These are phyloP conservation scores for Colletotrichum sp. DNA, from an alignment of 2,329 filamentous ascomycete genomes.

Conservation along the genomic window DNA sequence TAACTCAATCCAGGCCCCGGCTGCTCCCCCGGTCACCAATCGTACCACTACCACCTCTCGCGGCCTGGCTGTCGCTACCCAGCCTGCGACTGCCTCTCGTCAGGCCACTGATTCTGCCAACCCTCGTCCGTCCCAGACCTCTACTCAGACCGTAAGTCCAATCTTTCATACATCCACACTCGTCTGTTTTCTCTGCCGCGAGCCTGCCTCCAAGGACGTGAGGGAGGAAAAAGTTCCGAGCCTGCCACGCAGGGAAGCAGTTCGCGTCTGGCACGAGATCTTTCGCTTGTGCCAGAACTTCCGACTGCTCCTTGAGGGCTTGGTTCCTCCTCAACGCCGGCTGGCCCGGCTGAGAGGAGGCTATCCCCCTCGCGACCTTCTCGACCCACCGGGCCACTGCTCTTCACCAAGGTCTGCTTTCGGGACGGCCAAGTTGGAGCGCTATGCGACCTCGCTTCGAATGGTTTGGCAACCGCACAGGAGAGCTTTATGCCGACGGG, in stretches of 20 bases:
- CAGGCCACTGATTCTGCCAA: not conserved
- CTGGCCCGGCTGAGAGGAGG: not conserved
- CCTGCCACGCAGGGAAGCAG: not conserved
- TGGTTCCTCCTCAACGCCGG: not conserved
- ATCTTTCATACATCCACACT: not conserved
- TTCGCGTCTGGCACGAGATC: not conserved
- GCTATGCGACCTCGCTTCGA: not conserved
- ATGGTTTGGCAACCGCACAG: not conserved
- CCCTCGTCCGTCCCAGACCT: fast-evolving
- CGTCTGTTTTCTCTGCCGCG: not conserved
- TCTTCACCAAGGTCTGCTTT: no score
- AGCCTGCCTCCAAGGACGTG: not conserved
- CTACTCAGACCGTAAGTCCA: not conserved
- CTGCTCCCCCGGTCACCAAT: not conserved
- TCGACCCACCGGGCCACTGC: not conserved
- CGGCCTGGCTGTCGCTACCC: fast-evolving
- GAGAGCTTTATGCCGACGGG: not conserved
- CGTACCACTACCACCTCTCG: no score
- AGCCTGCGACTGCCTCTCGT: not conserved
- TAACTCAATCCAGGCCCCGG: not conserved
- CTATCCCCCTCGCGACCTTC: not conserved
- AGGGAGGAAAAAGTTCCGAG: not conserved
- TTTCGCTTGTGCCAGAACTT: not conserved
- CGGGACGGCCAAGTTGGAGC: not conserved
- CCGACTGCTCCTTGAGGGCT: not conserved